A percentile compares a stretch with the other conserved stretches of the same genome.
Conservation (phyloP, 1,284 basidiomycete genomes). For the Irpex lacteus region DNA sequence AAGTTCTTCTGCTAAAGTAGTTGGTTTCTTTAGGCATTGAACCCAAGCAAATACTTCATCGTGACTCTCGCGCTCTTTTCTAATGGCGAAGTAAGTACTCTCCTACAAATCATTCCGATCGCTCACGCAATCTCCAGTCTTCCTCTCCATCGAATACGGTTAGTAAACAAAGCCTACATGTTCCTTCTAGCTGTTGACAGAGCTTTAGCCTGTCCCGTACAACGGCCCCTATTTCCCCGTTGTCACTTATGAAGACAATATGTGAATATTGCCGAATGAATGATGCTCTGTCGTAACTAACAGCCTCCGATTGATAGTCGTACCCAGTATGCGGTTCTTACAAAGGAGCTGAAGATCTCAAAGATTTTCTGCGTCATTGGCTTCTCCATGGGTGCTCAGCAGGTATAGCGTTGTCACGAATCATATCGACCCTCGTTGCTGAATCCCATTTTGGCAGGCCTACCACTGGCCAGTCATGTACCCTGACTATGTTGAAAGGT, state of each 20-base stretch:
- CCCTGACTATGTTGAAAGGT: constrained; percentile 56
- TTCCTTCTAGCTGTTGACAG: neutral
- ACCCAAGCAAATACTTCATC: constrained; percentile 50
- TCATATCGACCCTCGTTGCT: neutral
- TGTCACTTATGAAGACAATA: constrained; percentile 53
- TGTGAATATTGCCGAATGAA: constrained; percentile 36
- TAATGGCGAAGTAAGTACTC: constrained; percentile 48
- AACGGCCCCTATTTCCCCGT: constrained; percentile 42
- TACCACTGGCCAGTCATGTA: constrained; percentile 62
- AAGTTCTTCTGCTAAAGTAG: neutral
- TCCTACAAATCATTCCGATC: constrained; percentile 2
- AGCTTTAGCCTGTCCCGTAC: constrained; percentile 34
- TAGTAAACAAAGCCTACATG: too few relatives aligned
- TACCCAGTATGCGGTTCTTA: constrained; percentile 54
- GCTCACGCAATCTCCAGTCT: constrained; percentile 32
- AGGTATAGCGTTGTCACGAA: constrained; percentile 29
- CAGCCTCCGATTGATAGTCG: constrained; percentile 32
- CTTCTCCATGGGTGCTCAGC: constrained; percentile 65
- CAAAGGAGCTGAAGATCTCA: constrained; percentile 44
- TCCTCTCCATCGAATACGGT: constrained; percentile 48
- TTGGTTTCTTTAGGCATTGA: constrained; percentile 35
- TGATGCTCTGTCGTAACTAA: neutral
- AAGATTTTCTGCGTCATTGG: constrained; percentile 51
- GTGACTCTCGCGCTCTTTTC: constrained; percentile 58
- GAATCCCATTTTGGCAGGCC: constrained; percentile 32